Evolutionary conservation across 108 stramenopile species (phyloP), one percentile per base, ranked within the genome.

Genomic region (Nitzschia inconspicua): DNA sequence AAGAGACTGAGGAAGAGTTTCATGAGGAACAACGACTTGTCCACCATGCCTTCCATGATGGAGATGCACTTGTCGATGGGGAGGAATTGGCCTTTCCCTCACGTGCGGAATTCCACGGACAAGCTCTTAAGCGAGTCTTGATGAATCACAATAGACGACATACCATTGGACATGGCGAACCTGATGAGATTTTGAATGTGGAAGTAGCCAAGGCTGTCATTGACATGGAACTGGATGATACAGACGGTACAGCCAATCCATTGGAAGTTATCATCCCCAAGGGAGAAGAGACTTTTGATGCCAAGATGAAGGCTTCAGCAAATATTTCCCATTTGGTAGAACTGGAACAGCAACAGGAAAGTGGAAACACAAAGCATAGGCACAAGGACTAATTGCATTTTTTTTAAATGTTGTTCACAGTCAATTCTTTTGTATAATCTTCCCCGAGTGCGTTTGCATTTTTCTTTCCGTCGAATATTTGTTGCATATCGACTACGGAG

Each of bases 1-100:
- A 50, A 7, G 53, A 70, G 66, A 51, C 36, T 10, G 76, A 72
- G 30, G 76, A 77, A 34, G 64, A 77, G 14, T 63, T 47, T 36
- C 60, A 66, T 9, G 60, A 72, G 22, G 70, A 77, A 36, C 66
- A 77, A n/a, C 47, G 50, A 18, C 29, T 51, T 27, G 28, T 51
- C 28, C 50, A 51, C 28, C 50, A 51, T 27, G 32, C 11, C 3
- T 18, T 51, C 14, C 37, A 39, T 14, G n/a, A 39, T 11, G 6
- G 7, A 2, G 19, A 26, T 27, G 6, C 27, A 7, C n/a, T n/a
- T n/a, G 28, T 13, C 7, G 50, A 51, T 24, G 23, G 29, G 9
- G 50, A 51, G 4, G 50, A 51, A 19, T 27, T 51, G 28, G 25
- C 27, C 25, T 51, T 51, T 16, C 50, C 50, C 2, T 31, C 50